These are phyloP conservation scores for Wallacemonas rigidus DNA, from an alignment of 208 protist genomes.

Conservation along the genomic window DNA sequence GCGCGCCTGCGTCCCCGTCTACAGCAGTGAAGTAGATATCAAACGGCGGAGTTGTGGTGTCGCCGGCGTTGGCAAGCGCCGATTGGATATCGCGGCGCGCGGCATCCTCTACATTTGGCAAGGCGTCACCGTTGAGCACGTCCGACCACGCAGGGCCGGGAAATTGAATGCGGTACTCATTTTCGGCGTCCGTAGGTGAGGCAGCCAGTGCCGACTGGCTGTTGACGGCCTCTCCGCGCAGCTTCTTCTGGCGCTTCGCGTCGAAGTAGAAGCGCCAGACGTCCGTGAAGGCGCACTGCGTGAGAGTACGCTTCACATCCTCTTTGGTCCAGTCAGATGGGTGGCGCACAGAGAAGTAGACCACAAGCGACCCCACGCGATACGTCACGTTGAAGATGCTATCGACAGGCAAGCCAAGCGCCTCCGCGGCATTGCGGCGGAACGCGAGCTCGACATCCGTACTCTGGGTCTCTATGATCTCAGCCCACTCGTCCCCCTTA, in stretches of 20 bases:
- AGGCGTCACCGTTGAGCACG: constrained; percentile 1
- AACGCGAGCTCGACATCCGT: constrained; percentile 36
- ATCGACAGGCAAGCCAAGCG: constrained; percentile 27
- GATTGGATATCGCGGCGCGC: constrained; percentile 13
- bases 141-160: constrained; percentile 25
- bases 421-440: constrained; percentile 26
- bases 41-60: constrained; percentile 6
- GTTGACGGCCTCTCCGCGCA: constrained; percentile 17
- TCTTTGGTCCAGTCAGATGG: constrained; percentile 16
- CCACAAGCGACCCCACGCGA: constrained; percentile 22
- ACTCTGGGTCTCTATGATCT: constrained; percentile 22
- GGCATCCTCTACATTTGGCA: neutral
- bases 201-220: constrained; percentile 9
- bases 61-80: constrained; percentile 6
- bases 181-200: neutral
- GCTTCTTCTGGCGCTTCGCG: constrained; percentile 12
- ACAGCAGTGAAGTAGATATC: constrained; percentile 7
- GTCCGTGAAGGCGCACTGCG: constrained; percentile 18
- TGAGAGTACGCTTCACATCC: constrained; percentile 29
- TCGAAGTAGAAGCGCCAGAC: constrained; percentile 48
- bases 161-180: constrained; percentile 27
- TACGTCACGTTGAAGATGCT: constrained; percentile 40
- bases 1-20: neutral
- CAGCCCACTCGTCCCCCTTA: constrained; percentile 45
- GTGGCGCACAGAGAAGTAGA: constrained; percentile 53